Base-by-base conservation (phyloP, 352 stramenopile genomes). In the Phytophthora cryptogea region DNA sequence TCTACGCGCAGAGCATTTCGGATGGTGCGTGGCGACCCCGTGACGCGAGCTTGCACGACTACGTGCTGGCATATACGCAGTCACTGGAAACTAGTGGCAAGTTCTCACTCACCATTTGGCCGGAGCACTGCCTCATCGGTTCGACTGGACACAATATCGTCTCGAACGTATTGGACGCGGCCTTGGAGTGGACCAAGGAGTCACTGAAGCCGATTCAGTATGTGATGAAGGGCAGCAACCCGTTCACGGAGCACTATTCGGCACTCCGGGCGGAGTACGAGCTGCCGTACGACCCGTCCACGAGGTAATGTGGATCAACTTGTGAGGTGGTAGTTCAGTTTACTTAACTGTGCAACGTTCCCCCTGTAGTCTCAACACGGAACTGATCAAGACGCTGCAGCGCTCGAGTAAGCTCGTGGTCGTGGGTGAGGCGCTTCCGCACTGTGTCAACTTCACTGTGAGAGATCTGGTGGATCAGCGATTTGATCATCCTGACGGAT, bases 401-500 rank as follows among this genome's bases (percentile, higher is more conserved):
- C 68, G 72, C 26, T 74, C 80, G 10, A 74, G 83, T 54, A 75
- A 76, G 41, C 77, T 99, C 0, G 66, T 95, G 6, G 72, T 98
- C 35, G 95, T 89, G 54, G 96, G 96, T 35, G 90, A 99, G 70
- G 93, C 96, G 13, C 80, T 94, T 53, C 97, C 88, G 31, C 96
- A 98, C 69, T 98, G 95, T 74, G 93, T 99, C 20, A 98, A 98
- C 66, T 97, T 97, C 70, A 97, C 94, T 0, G 67, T 96, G 5
- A 73, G 93, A 14, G 92, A 98, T 63, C 80, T 98, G 30, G 74
- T 96, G 4, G 63, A 84, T 78, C 17, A 49, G 59, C 32, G 69
- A 90, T 53, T 35, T 94, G 8, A 63, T 89, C 23, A 52, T 94
- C 11, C 44, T 94, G 23, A 79, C 76, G 9, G 80, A 89, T 36